These are phyloP conservation scores for Aschersonia sp. DNA, from an alignment of 2,329 filamentous ascomycete genomes.

Conservation along the genomic window DNA sequence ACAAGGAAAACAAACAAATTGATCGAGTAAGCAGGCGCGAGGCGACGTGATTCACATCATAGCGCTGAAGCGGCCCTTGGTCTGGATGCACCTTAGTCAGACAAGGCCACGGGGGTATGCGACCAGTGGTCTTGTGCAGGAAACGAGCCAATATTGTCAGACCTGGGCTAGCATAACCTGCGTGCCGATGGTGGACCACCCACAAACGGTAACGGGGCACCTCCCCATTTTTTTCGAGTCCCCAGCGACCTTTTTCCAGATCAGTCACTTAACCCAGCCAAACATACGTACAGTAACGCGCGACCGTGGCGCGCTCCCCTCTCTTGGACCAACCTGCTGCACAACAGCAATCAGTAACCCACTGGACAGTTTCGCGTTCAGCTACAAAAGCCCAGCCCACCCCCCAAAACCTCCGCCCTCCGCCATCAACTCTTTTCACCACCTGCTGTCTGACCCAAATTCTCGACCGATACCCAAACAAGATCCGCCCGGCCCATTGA, in stretches of 20 bases:
- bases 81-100: no score
- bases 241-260: slow-evolving; percentile 1
- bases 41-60: no score
- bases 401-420: slow-evolving; percentile 30
- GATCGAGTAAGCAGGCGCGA: no score
- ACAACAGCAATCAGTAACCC: slow-evolving; percentile 40
- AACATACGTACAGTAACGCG: slow-evolving; percentile 3
- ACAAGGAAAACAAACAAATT: no score
- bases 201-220: not conserved
- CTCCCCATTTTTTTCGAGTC: slow-evolving; percentile 2
- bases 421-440: slow-evolving; percentile 29
- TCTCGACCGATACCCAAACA: slow-evolving; percentile 5
- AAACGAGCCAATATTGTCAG: no score
- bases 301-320: slow-evolving; percentile 5
- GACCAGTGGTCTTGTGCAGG: no score
- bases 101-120: no score
- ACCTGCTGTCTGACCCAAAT: slow-evolving; percentile 19
- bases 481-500: not conserved
- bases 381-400: slow-evolving; percentile 44
- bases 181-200: not conserved
- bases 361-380: slow-evolving; percentile 34
- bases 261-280: slow-evolving; percentile 4
- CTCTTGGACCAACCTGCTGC: slow-evolving; percentile 5
- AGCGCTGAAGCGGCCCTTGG: no score
- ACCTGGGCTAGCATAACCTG: not conserved